phyloP scores from a whole-genome alignment of 1,284 basidiomycete genomes.

The Lentinus polychrous region DNA sequence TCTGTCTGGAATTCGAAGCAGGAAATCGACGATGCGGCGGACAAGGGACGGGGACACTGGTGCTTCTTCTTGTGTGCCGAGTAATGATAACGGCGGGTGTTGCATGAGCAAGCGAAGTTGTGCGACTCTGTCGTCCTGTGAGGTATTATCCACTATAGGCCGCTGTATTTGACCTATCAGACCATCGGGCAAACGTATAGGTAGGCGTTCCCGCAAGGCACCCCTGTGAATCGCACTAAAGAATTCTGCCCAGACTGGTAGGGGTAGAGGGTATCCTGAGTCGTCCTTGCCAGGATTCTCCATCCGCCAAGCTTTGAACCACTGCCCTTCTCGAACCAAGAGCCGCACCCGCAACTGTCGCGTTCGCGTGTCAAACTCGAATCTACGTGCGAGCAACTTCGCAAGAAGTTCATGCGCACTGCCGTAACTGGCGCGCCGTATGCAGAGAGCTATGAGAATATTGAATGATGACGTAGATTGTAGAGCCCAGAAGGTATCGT shows the following conservation, averaged over 20 bases:
- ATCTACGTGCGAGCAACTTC: conserved; percentile 22
- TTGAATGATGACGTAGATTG: conserved; percentile 27
- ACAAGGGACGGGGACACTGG: conserved; percentile 4
- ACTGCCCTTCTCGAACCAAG: conserved; percentile 26
- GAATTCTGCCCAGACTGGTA: conserved; percentile 27
- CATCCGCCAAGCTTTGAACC: conserved; percentile 26
- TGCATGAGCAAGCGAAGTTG: conserved; percentile 14
- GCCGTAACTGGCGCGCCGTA: conserved; percentile 22
- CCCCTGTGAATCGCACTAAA: conserved; percentile 10
- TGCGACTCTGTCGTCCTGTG: not conserved
- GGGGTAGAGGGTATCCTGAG: conserved; percentile 14
- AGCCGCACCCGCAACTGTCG: conserved; percentile 27
- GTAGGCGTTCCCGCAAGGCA: conserved; percentile 9
- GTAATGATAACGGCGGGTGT: not conserved
- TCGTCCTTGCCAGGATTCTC: conserved; percentile 12
- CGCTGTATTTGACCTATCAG: no score
- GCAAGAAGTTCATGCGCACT: conserved; percentile 22
- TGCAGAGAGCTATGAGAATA: conserved; percentile 18
- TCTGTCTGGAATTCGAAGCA: conserved; percentile 13
- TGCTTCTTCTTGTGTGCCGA: not conserved
- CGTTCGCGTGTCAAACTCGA: conserved; percentile 24
- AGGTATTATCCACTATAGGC: not conserved
- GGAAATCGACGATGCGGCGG: conserved; percentile 16
- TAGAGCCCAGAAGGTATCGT: conserved; percentile 12
- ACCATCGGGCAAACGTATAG: not conserved